Evolutionary conservation across 2,329 filamentous ascomycete species (phyloP).

Genomic region (Lecanicillium sp.): DNA sequence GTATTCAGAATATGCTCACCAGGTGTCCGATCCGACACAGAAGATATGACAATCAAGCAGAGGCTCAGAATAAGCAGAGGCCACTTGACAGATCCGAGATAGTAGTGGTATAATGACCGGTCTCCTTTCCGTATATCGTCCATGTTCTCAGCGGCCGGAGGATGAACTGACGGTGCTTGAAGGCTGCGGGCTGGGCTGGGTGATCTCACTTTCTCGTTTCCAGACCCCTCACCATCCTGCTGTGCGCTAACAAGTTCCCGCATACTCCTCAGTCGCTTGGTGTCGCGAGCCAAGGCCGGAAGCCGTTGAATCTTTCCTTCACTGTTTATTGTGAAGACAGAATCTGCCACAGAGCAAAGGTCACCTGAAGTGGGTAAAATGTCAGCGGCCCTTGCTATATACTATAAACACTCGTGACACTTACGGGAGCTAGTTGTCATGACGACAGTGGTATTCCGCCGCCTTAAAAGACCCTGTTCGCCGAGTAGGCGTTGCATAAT

Average conservation of each 20-base stretch:
- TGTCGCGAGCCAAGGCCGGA: too few relatives aligned
- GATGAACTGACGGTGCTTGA: not conserved
- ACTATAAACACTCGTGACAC: not conserved
- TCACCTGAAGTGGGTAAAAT: not conserved
- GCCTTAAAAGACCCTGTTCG: not conserved
- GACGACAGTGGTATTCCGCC: constrained; percentile 1
- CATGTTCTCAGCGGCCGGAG: not conserved
- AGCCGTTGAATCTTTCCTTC: not conserved
- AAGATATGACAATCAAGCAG: not conserved
- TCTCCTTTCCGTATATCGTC: not conserved
- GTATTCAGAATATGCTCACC: not conserved
- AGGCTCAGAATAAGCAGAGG: not conserved
- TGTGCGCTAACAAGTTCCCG: too few relatives aligned
- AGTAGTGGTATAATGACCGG: constrained; percentile 4
- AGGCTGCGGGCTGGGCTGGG: not conserved
- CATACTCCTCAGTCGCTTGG: too few relatives aligned
- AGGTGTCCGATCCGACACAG: not conserved
- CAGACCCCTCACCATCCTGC: too few relatives aligned
- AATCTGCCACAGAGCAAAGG: not conserved
- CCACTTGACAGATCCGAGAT: not conserved
- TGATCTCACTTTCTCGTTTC: too few relatives aligned
- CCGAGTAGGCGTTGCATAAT: constrained; percentile 1
- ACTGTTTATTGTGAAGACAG: not conserved
- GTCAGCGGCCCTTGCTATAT: too few relatives aligned
- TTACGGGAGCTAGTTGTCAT: constrained; percentile 5